Percentiles rank a stretch among this genome's conserved stretches.
Conservation (phyloP, 2,329 filamentous ascomycete species). For the Allantophomopsis lycopodina region DNA sequence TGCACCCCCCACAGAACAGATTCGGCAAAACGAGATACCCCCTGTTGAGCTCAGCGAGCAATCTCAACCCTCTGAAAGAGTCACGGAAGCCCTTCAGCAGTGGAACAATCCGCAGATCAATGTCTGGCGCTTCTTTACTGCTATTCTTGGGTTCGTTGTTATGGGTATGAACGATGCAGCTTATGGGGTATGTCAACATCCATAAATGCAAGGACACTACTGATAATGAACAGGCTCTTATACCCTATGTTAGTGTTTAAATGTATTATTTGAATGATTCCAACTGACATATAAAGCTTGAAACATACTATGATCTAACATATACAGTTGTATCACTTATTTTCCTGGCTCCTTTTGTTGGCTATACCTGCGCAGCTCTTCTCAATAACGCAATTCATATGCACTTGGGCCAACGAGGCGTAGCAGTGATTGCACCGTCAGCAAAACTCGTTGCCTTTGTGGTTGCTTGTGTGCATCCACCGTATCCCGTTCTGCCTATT, state of each 20-base stretch:
- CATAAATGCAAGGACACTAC: conserved; percentile 19
- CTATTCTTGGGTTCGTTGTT: conserved; percentile 47
- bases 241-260: conserved; percentile 22
- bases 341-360: conserved; percentile 52
- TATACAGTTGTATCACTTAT: conserved; percentile 53
- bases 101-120: conserved; percentile 54
- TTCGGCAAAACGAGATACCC: too few species aligned
- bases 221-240: conserved; percentile 24
- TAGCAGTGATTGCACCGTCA: conserved; percentile 49
- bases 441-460: conserved; percentile 53
- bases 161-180: conserved; percentile 59
- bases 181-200: conserved; percentile 35
- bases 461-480: conserved; percentile 52
- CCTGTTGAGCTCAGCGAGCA: too few species aligned
- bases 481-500: conserved; percentile 52
- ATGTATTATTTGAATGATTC: background rate
- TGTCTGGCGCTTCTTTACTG: conserved; percentile 39
- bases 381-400: conserved; percentile 50
- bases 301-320: conserved; percentile 45
- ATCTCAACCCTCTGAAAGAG: too few species aligned
- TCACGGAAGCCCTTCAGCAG: conserved; percentile 4
- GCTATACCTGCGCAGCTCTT: conserved; percentile 49
- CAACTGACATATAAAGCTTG: conserved; percentile 26
- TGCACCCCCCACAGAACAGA: too few species aligned
- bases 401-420: conserved; percentile 52